These are phyloP conservation scores for Yarrowia divulgata DNA, from an alignment of 805 yeast genomes.

Conservation along the genomic window DNA sequence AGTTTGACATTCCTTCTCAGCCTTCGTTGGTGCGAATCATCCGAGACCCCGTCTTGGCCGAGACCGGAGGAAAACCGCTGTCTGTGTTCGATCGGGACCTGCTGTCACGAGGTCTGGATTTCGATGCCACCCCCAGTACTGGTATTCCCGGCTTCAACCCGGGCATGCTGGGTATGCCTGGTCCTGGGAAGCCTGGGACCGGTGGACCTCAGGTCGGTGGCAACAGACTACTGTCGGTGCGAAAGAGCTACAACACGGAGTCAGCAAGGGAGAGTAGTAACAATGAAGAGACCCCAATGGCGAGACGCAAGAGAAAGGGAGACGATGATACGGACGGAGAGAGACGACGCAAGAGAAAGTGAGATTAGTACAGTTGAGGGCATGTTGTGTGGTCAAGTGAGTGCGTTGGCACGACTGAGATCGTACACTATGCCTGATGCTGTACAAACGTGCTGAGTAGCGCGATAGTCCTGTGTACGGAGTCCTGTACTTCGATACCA, in stretches of 20 bases:
- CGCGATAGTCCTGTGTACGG: background rate
- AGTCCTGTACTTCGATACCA: too few species aligned
- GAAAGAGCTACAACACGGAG: conserved; percentile 27
- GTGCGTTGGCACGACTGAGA: background rate
- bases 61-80: conserved; percentile 53
- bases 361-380: conserved; percentile 14
- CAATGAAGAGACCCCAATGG: conserved; percentile 34
- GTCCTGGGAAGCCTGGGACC: conserved; percentile 18
- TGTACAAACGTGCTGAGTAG: conserved; percentile 2
- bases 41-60: conserved; percentile 44
- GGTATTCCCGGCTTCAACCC: conserved; percentile 83
- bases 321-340: conserved; percentile 33
- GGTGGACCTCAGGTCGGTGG: conserved; percentile 17
- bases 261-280: conserved; percentile 34
- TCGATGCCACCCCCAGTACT: conserved; percentile 68
- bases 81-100: conserved; percentile 59
- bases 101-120: conserved; percentile 59
- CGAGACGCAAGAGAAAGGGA: conserved; percentile 23
- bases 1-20: conserved; percentile 53
- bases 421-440: background rate
- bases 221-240: conserved; percentile 22
- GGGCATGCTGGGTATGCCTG: conserved; percentile 54
- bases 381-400: background rate
- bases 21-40: conserved; percentile 36
- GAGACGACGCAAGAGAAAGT: conserved; percentile 26